Conservation (phyloP, 306 rosid species). For the Citrullus amarus region DNA sequence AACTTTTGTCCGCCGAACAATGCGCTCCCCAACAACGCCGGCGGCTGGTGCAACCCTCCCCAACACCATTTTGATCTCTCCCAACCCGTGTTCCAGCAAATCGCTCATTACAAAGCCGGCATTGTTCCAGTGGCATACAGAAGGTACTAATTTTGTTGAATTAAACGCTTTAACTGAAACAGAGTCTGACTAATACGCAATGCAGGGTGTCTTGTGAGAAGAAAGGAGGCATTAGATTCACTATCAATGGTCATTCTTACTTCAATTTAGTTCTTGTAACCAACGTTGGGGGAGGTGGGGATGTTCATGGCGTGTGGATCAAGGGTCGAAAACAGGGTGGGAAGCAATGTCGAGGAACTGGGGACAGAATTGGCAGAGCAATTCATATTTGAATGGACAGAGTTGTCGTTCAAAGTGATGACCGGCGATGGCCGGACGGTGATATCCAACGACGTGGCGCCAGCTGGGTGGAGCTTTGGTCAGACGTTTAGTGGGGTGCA, state of each 20-base stretch:
- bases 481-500: constrained; percentile 55
- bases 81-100: constrained; percentile 54
- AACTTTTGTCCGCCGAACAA: constrained; percentile 75
- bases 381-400: constrained; percentile 51
- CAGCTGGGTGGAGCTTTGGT: constrained; percentile 61
- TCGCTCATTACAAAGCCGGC: constrained; percentile 60
- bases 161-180: not conserved
- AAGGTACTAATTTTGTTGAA: constrained; percentile 25
- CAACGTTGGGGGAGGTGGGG: constrained; percentile 83
- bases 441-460: constrained; percentile 35
- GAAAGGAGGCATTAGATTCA: constrained; percentile 75
- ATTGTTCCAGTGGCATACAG: constrained; percentile 54
- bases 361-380: constrained; percentile 93
- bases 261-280: constrained; percentile 62
- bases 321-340: constrained; percentile 68
- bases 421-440: constrained; percentile 53
- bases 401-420: constrained; percentile 52
- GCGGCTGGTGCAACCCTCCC: constrained; percentile 89
- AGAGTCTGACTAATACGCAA: not conserved
- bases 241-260: constrained; percentile 64
- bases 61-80: constrained; percentile 73
- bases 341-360: constrained; percentile 63
- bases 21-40: constrained; percentile 55
- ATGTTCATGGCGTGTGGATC: constrained; percentile 52
- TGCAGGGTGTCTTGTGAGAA: constrained; percentile 51